Evolutionary conservation across 306 rosid genomes (phyloP), one percentile per base, ranked within the genome.

Genomic region (Citrullus mucosospermus): DNA sequence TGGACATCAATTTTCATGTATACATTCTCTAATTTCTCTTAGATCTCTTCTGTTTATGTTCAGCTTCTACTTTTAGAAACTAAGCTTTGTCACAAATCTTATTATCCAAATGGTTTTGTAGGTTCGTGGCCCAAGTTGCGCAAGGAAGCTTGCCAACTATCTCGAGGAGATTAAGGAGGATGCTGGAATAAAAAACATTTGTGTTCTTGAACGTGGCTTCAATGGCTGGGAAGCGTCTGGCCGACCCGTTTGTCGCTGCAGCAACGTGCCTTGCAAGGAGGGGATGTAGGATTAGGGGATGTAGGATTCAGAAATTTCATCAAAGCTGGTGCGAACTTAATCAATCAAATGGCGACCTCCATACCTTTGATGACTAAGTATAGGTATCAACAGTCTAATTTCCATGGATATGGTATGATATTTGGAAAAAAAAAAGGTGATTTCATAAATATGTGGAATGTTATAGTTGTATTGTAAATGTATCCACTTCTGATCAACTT

Each of bases 41-140:
- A 41, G 20, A 43, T 13, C 56, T 20, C 36, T 22, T 70, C 56
- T 71, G 76, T 28, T 71, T 14, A 48, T 48, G 13, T 28, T 46
- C 57, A 46, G 39, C 53, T 61, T 61, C 18, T 22, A 44, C 57
- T 8, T 70, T 43, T 22, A 20, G 76, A 71, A 14, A 71, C 59
- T 25, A 36, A 12, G 66, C 7, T 3, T 73, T 50, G 77, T 28
- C 13, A 50, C 25, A 28, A 46, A 20, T 48, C 39, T 39, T 67
- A 39, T 39, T 75, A 18, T 20, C 25, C 12, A 61, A 69, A 80
- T 65, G 78, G 51, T 80, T 79, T 77, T 85, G 78, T 61, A 93
- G 98, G 98, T 91, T 81, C 98, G 98, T 46, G 98, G 98, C 82
- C 98, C 97, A 34, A 84, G 81, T 58, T 93, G 97, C 82, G 98